Conservation (phyloP, 345 rosid genomes). For the Dimocarpus longan region DNA sequence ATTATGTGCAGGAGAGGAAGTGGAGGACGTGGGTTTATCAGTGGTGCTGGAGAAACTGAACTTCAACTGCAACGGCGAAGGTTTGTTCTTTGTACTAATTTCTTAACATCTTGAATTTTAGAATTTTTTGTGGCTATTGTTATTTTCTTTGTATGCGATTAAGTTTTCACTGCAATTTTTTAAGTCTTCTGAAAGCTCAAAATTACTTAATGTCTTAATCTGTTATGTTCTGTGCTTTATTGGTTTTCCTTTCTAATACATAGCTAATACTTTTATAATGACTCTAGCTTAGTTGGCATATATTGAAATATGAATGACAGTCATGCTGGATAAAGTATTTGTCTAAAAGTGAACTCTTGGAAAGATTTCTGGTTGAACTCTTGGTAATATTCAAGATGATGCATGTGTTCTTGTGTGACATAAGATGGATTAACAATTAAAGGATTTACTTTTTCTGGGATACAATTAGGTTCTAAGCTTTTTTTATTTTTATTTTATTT, state of each 20-base stretch:
- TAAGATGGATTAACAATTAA: background rate
- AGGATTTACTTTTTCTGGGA: background rate
- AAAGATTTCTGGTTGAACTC: background rate
- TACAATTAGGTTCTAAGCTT: background rate
- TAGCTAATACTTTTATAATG: background rate
- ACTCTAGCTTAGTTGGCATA: background rate
- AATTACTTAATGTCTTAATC: conserved; percentile 7
- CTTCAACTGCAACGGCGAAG: conserved; percentile 95
- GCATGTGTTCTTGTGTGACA: background rate
- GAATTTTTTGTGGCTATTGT: background rate
- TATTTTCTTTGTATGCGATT: background rate
- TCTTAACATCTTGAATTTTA: background rate
- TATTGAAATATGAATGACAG: background rate
- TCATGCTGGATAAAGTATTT: background rate
- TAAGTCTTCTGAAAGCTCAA: background rate
- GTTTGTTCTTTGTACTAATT: conserved; percentile 39
- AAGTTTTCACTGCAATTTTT: background rate
- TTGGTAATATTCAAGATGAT: background rate
- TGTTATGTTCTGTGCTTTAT: conserved; percentile 7
- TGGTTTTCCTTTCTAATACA: background rate
- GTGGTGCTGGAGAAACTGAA: conserved; percentile 99
- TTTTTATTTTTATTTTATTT: too few relatives aligned
- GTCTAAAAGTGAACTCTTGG: background rate
- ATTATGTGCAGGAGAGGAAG: conserved; percentile 85
- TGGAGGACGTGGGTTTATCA: conserved; percentile 81